These are phyloP conservation scores for Artomyces pyxidatus DNA, from an alignment of 768 basidiomycete genomes.

Conservation along the genomic window DNA sequence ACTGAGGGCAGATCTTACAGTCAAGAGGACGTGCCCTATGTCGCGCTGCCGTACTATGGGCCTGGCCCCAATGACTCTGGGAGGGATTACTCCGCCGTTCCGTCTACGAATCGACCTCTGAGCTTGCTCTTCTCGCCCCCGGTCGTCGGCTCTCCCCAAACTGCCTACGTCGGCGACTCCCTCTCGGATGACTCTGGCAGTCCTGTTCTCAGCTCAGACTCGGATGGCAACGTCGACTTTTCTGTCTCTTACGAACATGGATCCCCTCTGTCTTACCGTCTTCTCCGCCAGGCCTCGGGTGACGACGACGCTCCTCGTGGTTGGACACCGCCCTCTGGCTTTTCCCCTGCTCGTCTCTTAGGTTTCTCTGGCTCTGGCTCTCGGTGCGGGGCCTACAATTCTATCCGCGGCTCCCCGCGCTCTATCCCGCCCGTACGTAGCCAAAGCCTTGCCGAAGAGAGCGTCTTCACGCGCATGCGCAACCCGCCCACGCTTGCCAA, in stretches of 20 bases:
- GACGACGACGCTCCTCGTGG: too few species aligned
- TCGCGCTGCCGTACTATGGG: neutral
- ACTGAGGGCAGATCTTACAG: neutral
- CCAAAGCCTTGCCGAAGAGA: neutral
- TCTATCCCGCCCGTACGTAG: neutral
- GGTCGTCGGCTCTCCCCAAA: neutral
- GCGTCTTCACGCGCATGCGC: neutral
- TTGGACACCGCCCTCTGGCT: too few species aligned
- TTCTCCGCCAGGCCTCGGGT: too few species aligned
- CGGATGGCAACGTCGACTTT: neutral
- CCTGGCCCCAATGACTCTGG: constrained; percentile 1
- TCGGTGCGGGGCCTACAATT: neutral
- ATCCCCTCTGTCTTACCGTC: too few species aligned
- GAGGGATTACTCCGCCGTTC: too few species aligned
- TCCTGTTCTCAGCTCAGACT: neutral
- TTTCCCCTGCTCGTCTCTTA: too few species aligned
- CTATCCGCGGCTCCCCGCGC: neutral
- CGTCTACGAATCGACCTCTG: neutral
- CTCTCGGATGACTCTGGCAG: neutral
- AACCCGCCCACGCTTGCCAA: constrained; percentile 1
- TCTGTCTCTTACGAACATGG: neutral
- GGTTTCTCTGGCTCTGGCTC: too few species aligned
- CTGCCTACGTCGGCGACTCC: neutral
- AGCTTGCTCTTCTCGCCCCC: neutral
- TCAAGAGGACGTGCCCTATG: neutral